Conservation (phyloP, 306 rosid genomes). For the Aeschynomene evenia region DNA sequence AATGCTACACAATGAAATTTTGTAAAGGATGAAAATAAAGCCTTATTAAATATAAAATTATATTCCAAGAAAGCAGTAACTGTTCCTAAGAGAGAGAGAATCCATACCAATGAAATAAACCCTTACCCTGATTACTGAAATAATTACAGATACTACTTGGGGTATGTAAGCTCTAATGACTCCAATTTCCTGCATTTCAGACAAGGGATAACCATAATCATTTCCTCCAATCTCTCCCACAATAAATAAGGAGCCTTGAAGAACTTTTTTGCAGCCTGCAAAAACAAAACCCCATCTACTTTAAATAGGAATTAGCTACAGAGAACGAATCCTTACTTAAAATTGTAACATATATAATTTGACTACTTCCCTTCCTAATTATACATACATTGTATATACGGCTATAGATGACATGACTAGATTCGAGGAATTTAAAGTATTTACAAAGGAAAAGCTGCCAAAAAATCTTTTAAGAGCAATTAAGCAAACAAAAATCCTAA, state of each 20-base stretch:
- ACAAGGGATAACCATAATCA: slow-evolving; percentile 51
- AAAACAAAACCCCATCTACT: slow-evolving; percentile 17
- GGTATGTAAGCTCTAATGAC: slow-evolving; percentile 38
- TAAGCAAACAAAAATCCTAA: background rate
- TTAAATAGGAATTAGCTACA: background rate
- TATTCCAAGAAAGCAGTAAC: background rate
- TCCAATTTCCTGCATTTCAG: slow-evolving; percentile 6
- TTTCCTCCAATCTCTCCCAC: slow-evolving; percentile 76
- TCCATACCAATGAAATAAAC: background rate
- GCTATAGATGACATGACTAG: background rate
- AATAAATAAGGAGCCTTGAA: slow-evolving; percentile 45
- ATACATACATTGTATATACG: background rate
- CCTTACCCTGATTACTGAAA: slow-evolving; percentile 39
- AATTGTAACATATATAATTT: background rate
- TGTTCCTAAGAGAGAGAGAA: background rate
- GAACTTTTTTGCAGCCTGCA: slow-evolving; percentile 47
- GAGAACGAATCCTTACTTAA: background rate
- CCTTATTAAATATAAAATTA: background rate
- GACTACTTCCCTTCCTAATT: background rate
- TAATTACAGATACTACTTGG: slow-evolving; percentile 37
- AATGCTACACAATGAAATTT: background rate
- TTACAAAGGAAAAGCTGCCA: background rate
- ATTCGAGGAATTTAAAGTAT: background rate
- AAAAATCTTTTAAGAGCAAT: background rate
- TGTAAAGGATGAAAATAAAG: background rate